Base-by-base conservation (phyloP, 2,329 filamentous ascomycete genomes). In the Davidsoniella australis region DNA sequence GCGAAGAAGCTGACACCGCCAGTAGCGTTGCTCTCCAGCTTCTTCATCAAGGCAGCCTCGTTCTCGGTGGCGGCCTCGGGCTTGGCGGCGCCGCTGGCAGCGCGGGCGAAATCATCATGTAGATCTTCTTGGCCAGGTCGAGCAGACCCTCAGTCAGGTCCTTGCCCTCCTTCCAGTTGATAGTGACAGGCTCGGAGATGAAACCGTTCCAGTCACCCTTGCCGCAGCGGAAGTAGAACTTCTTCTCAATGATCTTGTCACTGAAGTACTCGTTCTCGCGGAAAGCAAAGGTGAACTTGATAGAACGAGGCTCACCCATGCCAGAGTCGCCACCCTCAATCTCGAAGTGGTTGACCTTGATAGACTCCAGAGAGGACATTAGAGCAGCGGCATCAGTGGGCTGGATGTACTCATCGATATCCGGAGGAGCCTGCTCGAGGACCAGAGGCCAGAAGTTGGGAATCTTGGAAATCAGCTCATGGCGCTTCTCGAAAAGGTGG, bases 391-490 rank as follows among this genome's bases (percentile, higher is more conserved):
- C 78, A 68, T 96, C 89, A 45, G 75, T 74, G 41, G 85, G 82
- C 62, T 86, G 80, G 61, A 96, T 82, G 71, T 81, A 87, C 65
- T 86, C 80, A 66, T 94, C 87, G 57, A 98, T 75, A 55, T 94
- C 86, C 43, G 75, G 72, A 2, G 88, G 87, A 2, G 84, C 80
- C 67, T 87, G 82, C 69, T 94, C 85, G 62, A 96, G 74, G 51
- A 95, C 88, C 52, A 93, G 76, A n/a, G 85, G 73, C 91, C 91
- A 96, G 76, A 96, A 98, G 68, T 85, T 78, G 57, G 78, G 76
- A 60, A 95, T 88, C 60, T 80, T 71, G 55, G 74, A 65, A 55
- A 91, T 69, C 55, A 86, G 66, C 57, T 76, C 72, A 56, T 76
- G 71, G 61, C 89, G 85, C 67, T 83, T 84, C 58, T 75, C 71